phyloP scores from a whole-genome alignment of 257 asterid species.

The Cinchona pubescens region DNA sequence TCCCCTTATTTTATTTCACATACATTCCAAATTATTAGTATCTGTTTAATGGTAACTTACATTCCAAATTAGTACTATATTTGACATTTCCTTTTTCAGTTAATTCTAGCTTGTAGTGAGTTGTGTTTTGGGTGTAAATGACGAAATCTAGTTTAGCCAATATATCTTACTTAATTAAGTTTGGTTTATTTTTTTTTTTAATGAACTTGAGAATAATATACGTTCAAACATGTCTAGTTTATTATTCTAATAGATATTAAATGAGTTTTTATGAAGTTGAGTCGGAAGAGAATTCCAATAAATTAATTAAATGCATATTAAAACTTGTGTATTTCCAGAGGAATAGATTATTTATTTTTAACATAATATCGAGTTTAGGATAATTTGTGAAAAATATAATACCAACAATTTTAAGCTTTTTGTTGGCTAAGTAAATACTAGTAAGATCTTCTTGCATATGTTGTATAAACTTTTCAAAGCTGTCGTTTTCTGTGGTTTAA shows the following conservation, averaged over 20 bases:
- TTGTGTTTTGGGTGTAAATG: neutral
- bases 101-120: neutral
- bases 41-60: neutral
- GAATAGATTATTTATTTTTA: no score
- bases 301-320: neutral
- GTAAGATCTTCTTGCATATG: conserved; percentile 13
- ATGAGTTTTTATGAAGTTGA: no score
- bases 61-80: neutral
- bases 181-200: neutral
- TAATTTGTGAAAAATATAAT: neutral
- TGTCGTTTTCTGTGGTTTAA: conserved; percentile 26
- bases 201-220: neutral
- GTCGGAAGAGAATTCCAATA: no score
- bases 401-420: conserved; percentile 17
- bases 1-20: conserved; percentile 21
- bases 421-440: neutral
- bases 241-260: no score
- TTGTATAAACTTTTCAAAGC: conserved; percentile 14
- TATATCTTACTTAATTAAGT: neutral
- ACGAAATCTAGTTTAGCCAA: neutral
- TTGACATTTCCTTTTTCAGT: neutral
- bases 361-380: no score
- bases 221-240: neutral
- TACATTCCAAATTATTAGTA: conserved; percentile 18
- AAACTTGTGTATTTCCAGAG: no score